These are phyloP conservation scores for Achlya hypogyna DNA, from an alignment of 352 stramenopile genomes.

Conservation along the genomic window DNA sequence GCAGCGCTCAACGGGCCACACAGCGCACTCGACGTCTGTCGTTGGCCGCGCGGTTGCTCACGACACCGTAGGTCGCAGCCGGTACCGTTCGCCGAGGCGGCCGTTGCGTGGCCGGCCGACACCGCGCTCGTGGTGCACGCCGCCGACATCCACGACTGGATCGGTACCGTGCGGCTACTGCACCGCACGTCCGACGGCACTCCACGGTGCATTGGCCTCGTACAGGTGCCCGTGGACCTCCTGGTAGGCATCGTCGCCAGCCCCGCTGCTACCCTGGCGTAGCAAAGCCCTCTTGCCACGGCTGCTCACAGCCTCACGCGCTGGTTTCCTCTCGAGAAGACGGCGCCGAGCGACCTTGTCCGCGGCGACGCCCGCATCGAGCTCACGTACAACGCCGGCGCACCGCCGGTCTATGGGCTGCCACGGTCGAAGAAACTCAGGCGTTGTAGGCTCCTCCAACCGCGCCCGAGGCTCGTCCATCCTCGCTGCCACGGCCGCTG, in stretches of 20 bases:
- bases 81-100: background rate
- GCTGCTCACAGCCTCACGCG: background rate
- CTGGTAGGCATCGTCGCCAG: background rate
- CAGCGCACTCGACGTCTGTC: background rate
- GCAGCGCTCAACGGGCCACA: background rate
- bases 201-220: background rate
- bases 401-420: background rate
- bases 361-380: conserved; percentile 9
- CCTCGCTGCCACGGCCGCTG: too few species aligned
- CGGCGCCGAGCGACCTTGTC: background rate
- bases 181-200: background rate
- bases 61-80: background rate
- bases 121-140: background rate
- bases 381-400: background rate
- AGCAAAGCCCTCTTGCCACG: conserved; percentile 8
- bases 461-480: too few species aligned
- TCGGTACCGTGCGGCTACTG: background rate
- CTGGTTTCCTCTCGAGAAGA: conserved; percentile 18
- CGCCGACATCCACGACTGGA: background rate
- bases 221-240: conserved; percentile 10
- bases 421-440: background rate
- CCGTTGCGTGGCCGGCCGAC: background rate
- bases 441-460: too few species aligned
- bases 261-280: background rate
- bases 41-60: background rate